Evolutionary conservation across 345 rosid genomes (phyloP).

Genomic region (Lepidium aucheri): DNA sequence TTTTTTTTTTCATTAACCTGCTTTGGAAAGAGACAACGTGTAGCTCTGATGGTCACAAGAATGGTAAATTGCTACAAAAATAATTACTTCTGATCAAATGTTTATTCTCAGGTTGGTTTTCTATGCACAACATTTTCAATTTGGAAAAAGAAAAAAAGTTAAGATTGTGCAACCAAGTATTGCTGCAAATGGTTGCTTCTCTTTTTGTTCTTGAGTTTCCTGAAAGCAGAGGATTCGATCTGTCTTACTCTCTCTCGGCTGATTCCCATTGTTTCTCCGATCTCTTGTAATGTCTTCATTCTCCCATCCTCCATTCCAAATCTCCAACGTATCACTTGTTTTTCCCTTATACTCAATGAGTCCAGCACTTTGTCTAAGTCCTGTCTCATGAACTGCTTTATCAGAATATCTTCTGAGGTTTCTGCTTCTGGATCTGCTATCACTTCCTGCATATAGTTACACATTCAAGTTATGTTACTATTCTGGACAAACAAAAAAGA

Average conservation of each 20-base stretch:
- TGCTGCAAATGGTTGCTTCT: slow-evolving; percentile 71
- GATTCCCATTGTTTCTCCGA: slow-evolving; percentile 73
- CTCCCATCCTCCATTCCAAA: slow-evolving; percentile 89
- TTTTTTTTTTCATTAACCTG: background rate
- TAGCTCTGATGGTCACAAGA: background rate
- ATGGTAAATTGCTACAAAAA: background rate
- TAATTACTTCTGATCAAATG: slow-evolving; percentile 12
- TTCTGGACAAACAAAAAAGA: background rate
- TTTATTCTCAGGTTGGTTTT: background rate
- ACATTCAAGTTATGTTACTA: background rate
- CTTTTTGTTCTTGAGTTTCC: slow-evolving; percentile 78
- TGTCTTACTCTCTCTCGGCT: slow-evolving; percentile 95
- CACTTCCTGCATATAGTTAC: slow-evolving; percentile 53
- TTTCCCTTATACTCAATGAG: slow-evolving; percentile 64
- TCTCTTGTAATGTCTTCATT: slow-evolving; percentile 88
- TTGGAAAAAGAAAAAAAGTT: background rate
- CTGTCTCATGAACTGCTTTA: slow-evolving; percentile 71
- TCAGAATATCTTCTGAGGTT: slow-evolving; percentile 57
- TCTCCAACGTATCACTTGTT: slow-evolving; percentile 74
- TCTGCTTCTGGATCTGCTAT: slow-evolving; percentile 73
- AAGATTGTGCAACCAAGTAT: slow-evolving; percentile 38
- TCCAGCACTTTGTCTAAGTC: slow-evolving; percentile 78
- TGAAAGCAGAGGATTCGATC: slow-evolving; percentile 69
- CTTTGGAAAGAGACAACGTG: background rate
- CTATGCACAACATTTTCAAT: slow-evolving; percentile 25